These are phyloP conservation scores for Colletotrichum sp. DNA, from an alignment of 2,329 filamentous ascomycete genomes.

Conservation along the genomic window DNA sequence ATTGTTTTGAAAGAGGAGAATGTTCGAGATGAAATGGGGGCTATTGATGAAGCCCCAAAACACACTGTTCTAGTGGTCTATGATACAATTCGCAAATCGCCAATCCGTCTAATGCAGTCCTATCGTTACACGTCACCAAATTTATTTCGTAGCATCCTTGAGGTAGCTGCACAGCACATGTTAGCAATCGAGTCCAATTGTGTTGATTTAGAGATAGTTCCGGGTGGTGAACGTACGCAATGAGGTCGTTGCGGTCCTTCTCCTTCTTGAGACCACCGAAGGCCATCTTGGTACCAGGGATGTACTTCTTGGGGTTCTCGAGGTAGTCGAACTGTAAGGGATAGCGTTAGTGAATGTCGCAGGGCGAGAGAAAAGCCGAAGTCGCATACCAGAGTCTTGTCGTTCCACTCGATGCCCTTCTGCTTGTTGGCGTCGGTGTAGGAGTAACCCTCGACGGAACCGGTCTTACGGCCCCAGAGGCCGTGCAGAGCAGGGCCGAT, in stretches of 20 bases:
- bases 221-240: slow-evolving; percentile 73
- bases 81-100: slow-evolving; percentile 28
- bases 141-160: slow-evolving; percentile 73
- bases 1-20: slow-evolving; percentile 17
- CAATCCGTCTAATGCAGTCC: slow-evolving; percentile 33
- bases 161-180: slow-evolving; percentile 59
- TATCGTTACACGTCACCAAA: slow-evolving; percentile 26
- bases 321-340: slow-evolving; percentile 85
- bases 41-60: slow-evolving; percentile 9
- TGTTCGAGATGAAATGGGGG: slow-evolving; percentile 8
- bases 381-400: slow-evolving; percentile 76
- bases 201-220: background rate
- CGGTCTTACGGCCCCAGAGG: slow-evolving; percentile 96
- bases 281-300: slow-evolving; percentile 99
- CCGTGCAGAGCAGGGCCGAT: slow-evolving; percentile 96
- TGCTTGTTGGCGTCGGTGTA: slow-evolving; percentile 99
- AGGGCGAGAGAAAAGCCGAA: background rate
- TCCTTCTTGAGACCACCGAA: slow-evolving; percentile 99
- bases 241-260: slow-evolving; percentile 99
- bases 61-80: slow-evolving; percentile 30
- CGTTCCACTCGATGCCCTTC: slow-evolving; percentile 89
- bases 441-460: slow-evolving; percentile 87
- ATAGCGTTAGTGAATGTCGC: slow-evolving; percentile 20
- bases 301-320: slow-evolving; percentile 99
- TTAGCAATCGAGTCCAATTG: slow-evolving; percentile 25